These are phyloP conservation scores for Cordyceps farinosa DNA, from an alignment of 2,329 filamentous ascomycete species.

Conservation along the genomic window DNA sequence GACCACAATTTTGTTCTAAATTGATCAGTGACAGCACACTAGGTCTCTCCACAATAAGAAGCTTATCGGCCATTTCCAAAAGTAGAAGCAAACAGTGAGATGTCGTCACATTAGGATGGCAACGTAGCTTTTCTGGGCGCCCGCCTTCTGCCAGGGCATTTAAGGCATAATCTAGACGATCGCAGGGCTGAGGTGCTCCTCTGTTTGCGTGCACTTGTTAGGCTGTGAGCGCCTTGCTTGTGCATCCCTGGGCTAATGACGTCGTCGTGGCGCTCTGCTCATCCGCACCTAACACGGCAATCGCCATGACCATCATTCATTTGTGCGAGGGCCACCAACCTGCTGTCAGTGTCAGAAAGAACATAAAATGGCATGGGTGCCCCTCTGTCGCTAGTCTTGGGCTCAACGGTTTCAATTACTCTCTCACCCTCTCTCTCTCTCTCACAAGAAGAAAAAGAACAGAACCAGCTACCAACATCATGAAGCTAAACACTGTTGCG, in stretches of 20 bases:
- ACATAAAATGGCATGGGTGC: background rate
- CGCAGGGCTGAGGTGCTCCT: background rate
- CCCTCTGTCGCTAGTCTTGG: background rate
- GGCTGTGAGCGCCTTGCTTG: no score
- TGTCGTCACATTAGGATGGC: no score
- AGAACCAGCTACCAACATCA: background rate
- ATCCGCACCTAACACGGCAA: background rate
- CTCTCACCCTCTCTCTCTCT: no score
- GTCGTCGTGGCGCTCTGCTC: background rate
- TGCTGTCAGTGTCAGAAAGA: no score
- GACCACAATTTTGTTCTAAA: no score
- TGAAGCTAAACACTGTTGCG: background rate
- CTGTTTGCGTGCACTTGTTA: background rate
- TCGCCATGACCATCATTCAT: background rate
- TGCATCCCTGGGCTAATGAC: background rate
- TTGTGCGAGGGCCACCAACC: no score
- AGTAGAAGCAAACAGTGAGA: no score
- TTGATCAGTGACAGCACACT: no score
- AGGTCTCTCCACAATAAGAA: background rate
- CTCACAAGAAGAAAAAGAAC: background rate
- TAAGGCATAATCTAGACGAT: no score
- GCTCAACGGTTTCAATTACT: no score
- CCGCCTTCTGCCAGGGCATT: no score
- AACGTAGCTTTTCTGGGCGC: no score
- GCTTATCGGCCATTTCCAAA: background rate